Percentiles rank a stretch among this genome's conserved stretches.
phyloP scores from a whole-genome alignment of 345 rosid species.

The Eutrema japonicum region DNA sequence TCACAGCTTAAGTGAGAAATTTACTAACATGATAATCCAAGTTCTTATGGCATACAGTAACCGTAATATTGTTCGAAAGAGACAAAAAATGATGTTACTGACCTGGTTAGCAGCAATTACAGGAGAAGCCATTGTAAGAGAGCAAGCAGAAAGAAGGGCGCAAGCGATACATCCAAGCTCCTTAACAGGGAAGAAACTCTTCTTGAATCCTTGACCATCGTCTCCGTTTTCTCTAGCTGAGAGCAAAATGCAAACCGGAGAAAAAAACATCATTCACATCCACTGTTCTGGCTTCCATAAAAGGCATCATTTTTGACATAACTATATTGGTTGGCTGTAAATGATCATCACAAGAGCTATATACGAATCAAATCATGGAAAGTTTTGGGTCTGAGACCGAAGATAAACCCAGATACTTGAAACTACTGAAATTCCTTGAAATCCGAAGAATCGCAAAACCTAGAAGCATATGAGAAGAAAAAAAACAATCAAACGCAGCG shows the following conservation, averaged over 20 bases:
- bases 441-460: neutral
- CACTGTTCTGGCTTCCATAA: neutral
- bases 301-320: neutral
- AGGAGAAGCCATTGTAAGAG: conserved; percentile 73
- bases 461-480: neutral
- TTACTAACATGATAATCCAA: neutral
- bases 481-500: neutral
- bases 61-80: neutral
- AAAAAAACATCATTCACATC: conserved; percentile 23
- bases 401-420: neutral
- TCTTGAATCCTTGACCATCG: conserved; percentile 40
- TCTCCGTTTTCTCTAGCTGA: conserved; percentile 47
- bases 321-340: neutral
- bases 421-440: neutral
- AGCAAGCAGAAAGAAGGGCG: conserved; percentile 71
- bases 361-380: neutral
- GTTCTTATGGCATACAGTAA: neutral
- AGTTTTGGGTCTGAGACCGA: neutral
- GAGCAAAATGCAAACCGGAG: conserved; percentile 14
- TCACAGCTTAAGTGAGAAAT: conserved; percentile 3
- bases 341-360: conserved; percentile 9
- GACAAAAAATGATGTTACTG: neutral
- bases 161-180: conserved; percentile 65
- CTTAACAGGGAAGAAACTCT: conserved; percentile 48
- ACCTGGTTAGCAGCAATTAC: conserved; percentile 87